phyloP scores from a whole-genome alignment of 2,329 filamentous ascomycete genomes.

The Periconia sp. region DNA sequence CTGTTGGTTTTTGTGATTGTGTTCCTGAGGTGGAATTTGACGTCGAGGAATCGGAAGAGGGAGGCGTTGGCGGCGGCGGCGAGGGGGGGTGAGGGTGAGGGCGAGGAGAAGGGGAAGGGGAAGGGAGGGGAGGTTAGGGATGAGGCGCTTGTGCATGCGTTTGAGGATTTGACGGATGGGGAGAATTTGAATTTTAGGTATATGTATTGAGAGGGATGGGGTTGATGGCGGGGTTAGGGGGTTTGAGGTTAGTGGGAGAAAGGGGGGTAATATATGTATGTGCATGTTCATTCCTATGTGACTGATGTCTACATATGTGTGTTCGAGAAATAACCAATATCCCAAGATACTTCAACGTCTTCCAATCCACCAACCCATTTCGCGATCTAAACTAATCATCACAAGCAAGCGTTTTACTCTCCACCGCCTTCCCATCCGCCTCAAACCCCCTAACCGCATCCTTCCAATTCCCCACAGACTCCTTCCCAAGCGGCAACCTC shows the following conservation, averaged over 20 bases:
- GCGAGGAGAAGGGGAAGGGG: conserved; percentile 47
- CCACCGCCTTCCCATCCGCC: too few species aligned
- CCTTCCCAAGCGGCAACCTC: background rate
- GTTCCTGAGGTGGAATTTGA: conserved; percentile 61
- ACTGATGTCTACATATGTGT: too few species aligned
- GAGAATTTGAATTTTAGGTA: conserved; percentile 65
- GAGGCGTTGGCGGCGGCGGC: conserved; percentile 52
- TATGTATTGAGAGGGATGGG: conserved; percentile 32
- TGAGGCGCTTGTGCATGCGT: conserved; percentile 54
- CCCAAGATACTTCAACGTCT: too few species aligned
- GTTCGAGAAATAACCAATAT: too few species aligned
- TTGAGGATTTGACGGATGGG: conserved; percentile 64
- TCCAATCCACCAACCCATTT: too few species aligned
- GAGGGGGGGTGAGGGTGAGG: conserved; percentile 47
- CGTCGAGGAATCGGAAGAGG: conserved; percentile 60
- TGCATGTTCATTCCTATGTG: background rate
- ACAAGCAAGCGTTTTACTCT: too few species aligned
- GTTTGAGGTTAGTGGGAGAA: conserved; percentile 8
- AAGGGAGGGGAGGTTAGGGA: conserved; percentile 47
- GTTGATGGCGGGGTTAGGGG: too few species aligned
- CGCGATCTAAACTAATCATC: too few species aligned
- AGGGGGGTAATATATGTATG: background rate
- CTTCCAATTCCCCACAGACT: too few species aligned
- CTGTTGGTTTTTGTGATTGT: conserved; percentile 61
- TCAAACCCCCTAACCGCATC: too few species aligned